Conservation (phyloP, 2,329 filamentous ascomycete genomes). For the Fusarium paranaense region DNA sequence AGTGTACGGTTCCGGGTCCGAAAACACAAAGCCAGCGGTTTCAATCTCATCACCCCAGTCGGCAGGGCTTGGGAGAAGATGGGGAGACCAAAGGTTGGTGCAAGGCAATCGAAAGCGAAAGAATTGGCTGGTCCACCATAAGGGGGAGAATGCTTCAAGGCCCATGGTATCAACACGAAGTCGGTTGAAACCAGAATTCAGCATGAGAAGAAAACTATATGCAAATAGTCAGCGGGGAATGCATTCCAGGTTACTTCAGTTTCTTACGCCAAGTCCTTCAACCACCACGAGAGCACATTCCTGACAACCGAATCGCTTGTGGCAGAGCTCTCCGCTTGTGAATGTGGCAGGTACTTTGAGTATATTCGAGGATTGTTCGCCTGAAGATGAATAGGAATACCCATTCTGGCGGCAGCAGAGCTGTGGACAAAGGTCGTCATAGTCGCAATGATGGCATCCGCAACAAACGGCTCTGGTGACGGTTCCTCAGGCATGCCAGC, state of each 20-base stretch:
- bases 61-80: not conserved
- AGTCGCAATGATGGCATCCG: not conserved
- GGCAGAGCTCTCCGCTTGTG: not conserved
- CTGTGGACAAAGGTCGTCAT: not conserved
- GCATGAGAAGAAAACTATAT: not conserved
- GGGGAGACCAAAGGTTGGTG: not conserved
- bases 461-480: not conserved
- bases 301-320: not conserved
- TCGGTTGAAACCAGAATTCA: not conserved
- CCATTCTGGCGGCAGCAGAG: not conserved
- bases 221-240: not conserved
- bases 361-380: not conserved
- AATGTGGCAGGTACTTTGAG: not conserved
- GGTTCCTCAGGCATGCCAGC: not conserved
- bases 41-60: not conserved
- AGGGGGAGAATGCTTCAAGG: not conserved
- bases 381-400: not conserved
- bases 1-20: not conserved
- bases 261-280: not conserved
- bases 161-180: constrained; percentile 1
- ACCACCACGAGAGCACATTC: not conserved
- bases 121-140: constrained; percentile 1
- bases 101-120: not conserved
- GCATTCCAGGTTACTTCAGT: rapidly evolving
- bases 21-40: not conserved